Evolutionary conservation across 257 asterid species (phyloP).

Genomic region (Leonotis leonurus): DNA sequence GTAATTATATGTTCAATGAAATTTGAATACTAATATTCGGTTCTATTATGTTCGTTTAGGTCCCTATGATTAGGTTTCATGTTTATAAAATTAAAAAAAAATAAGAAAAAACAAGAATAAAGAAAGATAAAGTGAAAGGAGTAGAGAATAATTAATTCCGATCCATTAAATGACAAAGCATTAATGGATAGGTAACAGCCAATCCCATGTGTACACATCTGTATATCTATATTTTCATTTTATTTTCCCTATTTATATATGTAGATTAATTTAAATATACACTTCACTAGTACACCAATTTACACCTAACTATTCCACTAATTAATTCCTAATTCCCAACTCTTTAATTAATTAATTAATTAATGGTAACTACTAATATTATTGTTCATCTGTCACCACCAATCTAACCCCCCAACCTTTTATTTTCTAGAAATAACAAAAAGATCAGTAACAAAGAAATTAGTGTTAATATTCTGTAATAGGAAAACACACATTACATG

Average conservation of each 20-base stretch:
- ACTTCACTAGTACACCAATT: constrained; percentile 29
- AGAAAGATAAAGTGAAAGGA: not conserved
- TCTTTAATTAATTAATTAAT: too few species aligned
- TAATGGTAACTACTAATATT: too few species aligned
- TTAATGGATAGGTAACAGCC: constrained; percentile 44
- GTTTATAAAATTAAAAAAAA: not conserved
- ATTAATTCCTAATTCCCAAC: constrained; percentile 26
- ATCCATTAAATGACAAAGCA: constrained; percentile 36
- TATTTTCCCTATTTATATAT: not conserved
- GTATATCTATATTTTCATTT: too few species aligned
- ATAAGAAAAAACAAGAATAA: too few species aligned
- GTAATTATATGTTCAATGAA: too few species aligned
- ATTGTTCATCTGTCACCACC: too few species aligned
- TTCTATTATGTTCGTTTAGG: too few species aligned
- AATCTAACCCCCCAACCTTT: too few species aligned
- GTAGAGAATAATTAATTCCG: not conserved
- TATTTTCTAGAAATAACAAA: not conserved
- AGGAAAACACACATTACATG: not conserved
- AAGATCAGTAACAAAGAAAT: not conserved
- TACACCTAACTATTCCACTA: constrained; percentile 31
- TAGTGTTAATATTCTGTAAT: not conserved
- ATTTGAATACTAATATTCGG: constrained; percentile 39
- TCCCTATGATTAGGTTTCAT: too few species aligned
- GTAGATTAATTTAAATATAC: not conserved
- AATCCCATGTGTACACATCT: constrained; percentile 30